A percentile compares a stretch with the other conserved stretches of the same genome.
Conservation (phyloP, 352 stramenopile species). For the Thraustochytrium striatum region DNA sequence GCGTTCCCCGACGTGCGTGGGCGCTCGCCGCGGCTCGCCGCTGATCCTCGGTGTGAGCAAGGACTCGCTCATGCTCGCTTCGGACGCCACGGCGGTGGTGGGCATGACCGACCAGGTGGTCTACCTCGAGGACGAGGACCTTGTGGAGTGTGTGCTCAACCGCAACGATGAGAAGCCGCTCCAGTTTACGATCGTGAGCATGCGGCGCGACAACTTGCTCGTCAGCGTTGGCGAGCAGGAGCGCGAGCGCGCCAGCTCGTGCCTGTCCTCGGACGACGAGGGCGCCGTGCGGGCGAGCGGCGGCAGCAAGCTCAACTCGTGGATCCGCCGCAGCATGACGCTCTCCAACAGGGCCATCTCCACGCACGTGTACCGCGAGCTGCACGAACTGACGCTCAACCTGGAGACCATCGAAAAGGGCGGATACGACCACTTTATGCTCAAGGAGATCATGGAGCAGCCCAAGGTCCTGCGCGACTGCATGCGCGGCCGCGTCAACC, state of each 20-base stretch:
- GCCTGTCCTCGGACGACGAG: slow-evolving; percentile 18
- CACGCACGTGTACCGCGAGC: slow-evolving; percentile 1
- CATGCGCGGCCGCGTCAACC: slow-evolving; percentile 53
- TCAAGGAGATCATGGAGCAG: slow-evolving; percentile 85
- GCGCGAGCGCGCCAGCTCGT: background rate
- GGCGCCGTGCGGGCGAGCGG: background rate
- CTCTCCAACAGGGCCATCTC: slow-evolving; percentile 26
- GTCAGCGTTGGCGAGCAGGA: background rate
- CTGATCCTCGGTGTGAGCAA: slow-evolving; percentile 54
- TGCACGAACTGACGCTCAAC: slow-evolving; percentile 52
- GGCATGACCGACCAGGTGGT: slow-evolving; percentile 57
- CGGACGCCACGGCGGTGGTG: slow-evolving; percentile 54
- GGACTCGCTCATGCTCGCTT: slow-evolving; percentile 50
- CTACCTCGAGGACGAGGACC: slow-evolving; percentile 57
- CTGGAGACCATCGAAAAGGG: slow-evolving; percentile 56
- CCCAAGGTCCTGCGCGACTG: slow-evolving; percentile 63
- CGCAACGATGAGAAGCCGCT: background rate
- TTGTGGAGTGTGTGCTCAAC: slow-evolving; percentile 43
- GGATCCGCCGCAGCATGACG: slow-evolving; percentile 6
- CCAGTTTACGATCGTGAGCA: slow-evolving; percentile 19
- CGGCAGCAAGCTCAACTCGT: slow-evolving; percentile 3
- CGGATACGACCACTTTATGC: slow-evolving; percentile 70
- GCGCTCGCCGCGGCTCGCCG: slow-evolving; percentile 53
- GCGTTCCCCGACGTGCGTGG: slow-evolving; percentile 51
- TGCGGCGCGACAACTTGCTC: slow-evolving; percentile 24